Conservation (phyloP, 169 alveolate species). For the Babesia ovata region DNA sequence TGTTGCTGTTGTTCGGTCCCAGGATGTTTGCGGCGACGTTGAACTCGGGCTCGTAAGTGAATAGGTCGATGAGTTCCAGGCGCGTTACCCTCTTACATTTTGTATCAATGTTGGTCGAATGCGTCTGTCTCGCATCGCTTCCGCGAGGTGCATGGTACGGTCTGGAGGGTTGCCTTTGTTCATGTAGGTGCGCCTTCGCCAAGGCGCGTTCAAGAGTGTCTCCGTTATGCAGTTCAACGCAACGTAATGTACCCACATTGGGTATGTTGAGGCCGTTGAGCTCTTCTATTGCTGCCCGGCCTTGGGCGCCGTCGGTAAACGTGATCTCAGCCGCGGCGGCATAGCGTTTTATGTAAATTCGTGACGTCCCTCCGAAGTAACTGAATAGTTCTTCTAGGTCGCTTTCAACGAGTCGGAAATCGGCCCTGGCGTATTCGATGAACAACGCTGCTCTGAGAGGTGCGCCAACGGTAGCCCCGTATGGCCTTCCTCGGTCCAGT, state of each 20-base stretch:
- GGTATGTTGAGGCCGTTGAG: conserved; percentile 43
- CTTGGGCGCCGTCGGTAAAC: conserved; percentile 11
- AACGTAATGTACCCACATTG: conserved; percentile 61
- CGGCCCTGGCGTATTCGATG: conserved; percentile 24
- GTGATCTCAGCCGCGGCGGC: conserved; percentile 63
- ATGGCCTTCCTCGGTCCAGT: background rate
- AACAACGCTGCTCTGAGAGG: conserved; percentile 39
- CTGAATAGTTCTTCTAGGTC: conserved; percentile 63
- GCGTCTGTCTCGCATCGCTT: background rate
- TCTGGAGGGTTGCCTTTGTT: background rate
- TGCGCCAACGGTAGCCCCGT: background rate
- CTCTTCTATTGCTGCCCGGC: conserved; percentile 21
- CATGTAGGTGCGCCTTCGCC: conserved; percentile 12
- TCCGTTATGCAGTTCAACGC: conserved; percentile 46
- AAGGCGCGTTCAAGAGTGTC: conserved; percentile 28
- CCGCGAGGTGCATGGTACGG: background rate
- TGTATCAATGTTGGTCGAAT: background rate
- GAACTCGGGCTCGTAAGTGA: conserved; percentile 81
- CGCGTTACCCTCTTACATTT: conserved; percentile 55
- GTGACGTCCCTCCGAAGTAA: conserved; percentile 42
- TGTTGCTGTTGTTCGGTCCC: conserved; percentile 79
- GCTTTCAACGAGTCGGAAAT: conserved; percentile 39
- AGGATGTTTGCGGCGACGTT: conserved; percentile 75
- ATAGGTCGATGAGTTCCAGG: conserved; percentile 80
- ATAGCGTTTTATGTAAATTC: conserved; percentile 16